Evolutionary conservation across 225 moss, liverwort and hornwort genomes (phyloP), one percentile per base, ranked within the genome.

Genomic region (Thuidium tamariscinum): DNA sequence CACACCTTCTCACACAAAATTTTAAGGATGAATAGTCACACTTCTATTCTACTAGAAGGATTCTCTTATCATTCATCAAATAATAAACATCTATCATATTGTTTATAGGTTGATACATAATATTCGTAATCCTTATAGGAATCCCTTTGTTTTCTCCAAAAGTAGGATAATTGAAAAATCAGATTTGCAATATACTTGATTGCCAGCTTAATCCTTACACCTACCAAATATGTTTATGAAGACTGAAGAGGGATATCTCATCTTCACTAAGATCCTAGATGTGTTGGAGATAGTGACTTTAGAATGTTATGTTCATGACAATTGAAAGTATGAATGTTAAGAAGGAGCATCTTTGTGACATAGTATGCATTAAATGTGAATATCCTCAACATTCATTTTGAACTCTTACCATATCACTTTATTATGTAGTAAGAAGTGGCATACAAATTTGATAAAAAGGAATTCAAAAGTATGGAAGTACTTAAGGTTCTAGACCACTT

Each of bases 241-340:
- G n/a, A n/a, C n/a, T n/a, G n/a, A n/a, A 44, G 44, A 44, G 9
- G 44, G 44, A 44, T 62, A 37, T 67, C 22, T 11, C 37, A 42
- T 70, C 16, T 70, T 70, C 1, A 8, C 0, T 27, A 0, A 8
- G 8, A 26, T 26, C 26, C 0, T 4, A 1, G 8, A 0, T 0
- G 9, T 41, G 2, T 16, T 10, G 29, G 3, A 44, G 9, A 42
- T 44, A 5, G 42, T 27, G 9, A 70, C 0, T 44, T 10, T 10
- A 71, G 44, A 44, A 71, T 71, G 46, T 46, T 46, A 30, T 11
- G 1, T 10, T 71, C 11, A 18, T 30, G 1, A 44, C 71, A 71
- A 44, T 71, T 29, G 29, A 71, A 68, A 8, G 44, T 17, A 44
- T 29, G 3, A 44, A 71, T 44, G 16, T 16, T 27, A 46, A 2